Percentiles rank a stretch among this genome's conserved stretches.
Conservation (phyloP, 306 rosid genomes). For the Vigna reflexopilosa region DNA sequence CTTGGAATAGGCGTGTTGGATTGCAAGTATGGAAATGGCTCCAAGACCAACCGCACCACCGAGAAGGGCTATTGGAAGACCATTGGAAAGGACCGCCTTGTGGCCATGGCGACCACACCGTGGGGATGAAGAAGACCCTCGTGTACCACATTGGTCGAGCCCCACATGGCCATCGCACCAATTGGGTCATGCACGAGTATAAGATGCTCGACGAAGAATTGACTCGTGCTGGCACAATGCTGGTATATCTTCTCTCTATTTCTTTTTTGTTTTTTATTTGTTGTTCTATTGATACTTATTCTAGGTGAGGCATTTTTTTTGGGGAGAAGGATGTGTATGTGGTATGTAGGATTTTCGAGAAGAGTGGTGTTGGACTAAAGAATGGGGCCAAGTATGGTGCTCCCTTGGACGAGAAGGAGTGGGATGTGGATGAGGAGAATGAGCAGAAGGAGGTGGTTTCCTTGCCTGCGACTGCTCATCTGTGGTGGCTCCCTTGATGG, state of each 20-base stretch:
- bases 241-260: constrained; percentile 44
- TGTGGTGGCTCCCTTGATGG: background rate
- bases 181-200: constrained; percentile 99
- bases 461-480: constrained; percentile 10
- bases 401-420: constrained; percentile 84
- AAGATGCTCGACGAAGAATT: constrained; percentile 64
- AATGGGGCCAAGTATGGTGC: constrained; percentile 98
- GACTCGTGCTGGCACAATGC: constrained; percentile 56
- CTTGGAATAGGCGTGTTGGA: constrained; percentile 84
- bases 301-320: constrained; percentile 39
- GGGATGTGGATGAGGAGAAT: constrained; percentile 64
- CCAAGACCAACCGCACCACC: constrained; percentile 89
- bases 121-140: constrained; percentile 94
- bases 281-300: constrained; percentile 21
- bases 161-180: constrained; percentile 74
- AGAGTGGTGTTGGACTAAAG: constrained; percentile 93
- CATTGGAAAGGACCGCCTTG: constrained; percentile 81
- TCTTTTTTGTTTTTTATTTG: background rate
- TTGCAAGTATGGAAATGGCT: constrained; percentile 79
- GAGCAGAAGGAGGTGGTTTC: constrained; percentile 4
- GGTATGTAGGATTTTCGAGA: constrained; percentile 90
- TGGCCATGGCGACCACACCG: constrained; percentile 48
- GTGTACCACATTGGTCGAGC: constrained; percentile 89
- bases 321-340: constrained; percentile 81
- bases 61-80: constrained; percentile 95